Evolutionary conservation across 1,139 yeast species (phyloP).

Genomic region (Zygoascus hellenicus): DNA sequence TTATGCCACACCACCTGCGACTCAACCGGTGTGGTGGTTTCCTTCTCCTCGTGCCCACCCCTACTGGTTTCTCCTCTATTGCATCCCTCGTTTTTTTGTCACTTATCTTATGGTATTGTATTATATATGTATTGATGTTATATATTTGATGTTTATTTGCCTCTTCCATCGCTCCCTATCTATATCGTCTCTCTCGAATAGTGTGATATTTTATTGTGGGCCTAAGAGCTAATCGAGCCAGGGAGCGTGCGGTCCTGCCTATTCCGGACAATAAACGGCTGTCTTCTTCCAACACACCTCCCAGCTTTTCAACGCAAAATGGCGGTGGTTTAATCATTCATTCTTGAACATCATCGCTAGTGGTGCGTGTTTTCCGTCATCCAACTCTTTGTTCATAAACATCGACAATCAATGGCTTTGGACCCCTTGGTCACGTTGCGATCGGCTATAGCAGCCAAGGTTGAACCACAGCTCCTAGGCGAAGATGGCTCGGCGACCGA

Average conservation of each 20-base stretch:
- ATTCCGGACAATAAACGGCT: background rate
- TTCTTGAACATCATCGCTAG: too few species aligned
- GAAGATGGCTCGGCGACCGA: slow-evolving; percentile 19
- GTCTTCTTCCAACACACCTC: background rate
- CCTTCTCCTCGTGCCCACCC: background rate
- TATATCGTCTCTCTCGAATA: background rate
- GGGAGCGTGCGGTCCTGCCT: background rate
- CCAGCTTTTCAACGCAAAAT: background rate
- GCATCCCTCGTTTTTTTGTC: background rate
- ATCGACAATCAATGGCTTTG: slow-evolving; percentile 8
- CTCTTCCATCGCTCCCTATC: background rate
- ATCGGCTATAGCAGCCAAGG: slow-evolving; percentile 24
- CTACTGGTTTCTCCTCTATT: background rate
- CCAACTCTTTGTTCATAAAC: background rate
- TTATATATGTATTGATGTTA: background rate
- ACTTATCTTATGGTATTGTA: background rate
- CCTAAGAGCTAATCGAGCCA: too few species aligned
- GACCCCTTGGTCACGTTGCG: slow-evolving; percentile 27
- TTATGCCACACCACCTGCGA: too few species aligned
- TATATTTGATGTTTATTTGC: background rate
- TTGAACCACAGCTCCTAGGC: slow-evolving; percentile 17
- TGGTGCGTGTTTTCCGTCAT: too few species aligned
- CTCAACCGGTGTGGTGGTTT: background rate
- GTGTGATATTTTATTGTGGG: background rate
- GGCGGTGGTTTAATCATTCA: too few species aligned